Evolutionary conservation across 2,329 filamentous ascomycete species (phyloP).

Genomic region (Zymoseptoria pseudotritici): DNA sequence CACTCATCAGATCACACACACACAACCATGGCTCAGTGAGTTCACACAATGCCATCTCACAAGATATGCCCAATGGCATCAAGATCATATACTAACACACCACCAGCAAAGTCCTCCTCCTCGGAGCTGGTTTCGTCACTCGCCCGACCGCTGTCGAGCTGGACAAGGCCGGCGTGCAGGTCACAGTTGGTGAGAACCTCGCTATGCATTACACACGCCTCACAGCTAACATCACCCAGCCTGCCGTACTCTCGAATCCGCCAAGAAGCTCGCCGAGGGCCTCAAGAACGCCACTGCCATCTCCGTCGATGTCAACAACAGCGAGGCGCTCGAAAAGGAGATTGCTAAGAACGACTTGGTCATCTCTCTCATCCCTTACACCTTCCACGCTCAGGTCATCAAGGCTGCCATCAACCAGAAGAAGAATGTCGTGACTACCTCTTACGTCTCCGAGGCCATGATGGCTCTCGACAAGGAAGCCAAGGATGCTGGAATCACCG

Average conservation of each 20-base stretch:
- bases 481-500: slow-evolving; percentile 88
- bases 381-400: slow-evolving; percentile 80
- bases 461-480: slow-evolving; percentile 72
- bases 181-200: slow-evolving; percentile 47
- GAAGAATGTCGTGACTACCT: slow-evolving; percentile 94
- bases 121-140: slow-evolving; percentile 49
- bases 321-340: slow-evolving; percentile 68
- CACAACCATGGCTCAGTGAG: not conserved
- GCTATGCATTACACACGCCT: too few species aligned
- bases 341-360: slow-evolving; percentile 58
- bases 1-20: not conserved
- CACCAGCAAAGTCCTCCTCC: slow-evolving; percentile 39
- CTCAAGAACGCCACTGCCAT: slow-evolving; percentile 68
- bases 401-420: slow-evolving; percentile 87
- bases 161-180: slow-evolving; percentile 48
- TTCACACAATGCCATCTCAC: too few species aligned
- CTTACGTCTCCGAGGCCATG: slow-evolving; percentile 90
- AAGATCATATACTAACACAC: not conserved
- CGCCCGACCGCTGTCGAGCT: slow-evolving; percentile 53
- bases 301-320: slow-evolving; percentile 75
- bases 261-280: slow-evolving; percentile 65
- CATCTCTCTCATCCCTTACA: slow-evolving; percentile 76
- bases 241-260: slow-evolving; percentile 71
- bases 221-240: slow-evolving; percentile 42
- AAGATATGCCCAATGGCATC: not conserved